phyloP scores from a whole-genome alignment of 1,284 basidiomycete genomes.

The Papiliotrema flavescens region DNA sequence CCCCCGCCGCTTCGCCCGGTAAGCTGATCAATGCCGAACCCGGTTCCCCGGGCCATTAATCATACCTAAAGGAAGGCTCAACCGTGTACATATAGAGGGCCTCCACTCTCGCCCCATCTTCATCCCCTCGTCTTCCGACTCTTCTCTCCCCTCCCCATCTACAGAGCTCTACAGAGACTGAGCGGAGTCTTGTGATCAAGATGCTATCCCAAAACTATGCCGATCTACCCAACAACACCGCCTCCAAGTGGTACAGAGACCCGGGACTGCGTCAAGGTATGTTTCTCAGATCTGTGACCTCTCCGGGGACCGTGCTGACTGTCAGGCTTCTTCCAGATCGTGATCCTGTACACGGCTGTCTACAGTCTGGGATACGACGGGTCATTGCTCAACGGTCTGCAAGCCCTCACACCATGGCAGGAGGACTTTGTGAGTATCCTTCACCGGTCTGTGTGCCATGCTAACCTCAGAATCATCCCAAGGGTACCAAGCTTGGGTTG shows the following conservation, averaged over 20 bases:
- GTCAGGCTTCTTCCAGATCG: conserved; percentile 12
- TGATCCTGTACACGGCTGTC: conserved; percentile 16
- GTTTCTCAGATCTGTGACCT: neutral
- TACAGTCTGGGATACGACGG: conserved; percentile 20
- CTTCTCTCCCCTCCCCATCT: too few relatives aligned
- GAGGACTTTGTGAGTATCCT: conserved; percentile 11
- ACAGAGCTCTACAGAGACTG: too few relatives aligned
- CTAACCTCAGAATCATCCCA: neutral
- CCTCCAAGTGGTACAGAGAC: conserved; percentile 15
- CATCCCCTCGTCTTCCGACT: neutral
- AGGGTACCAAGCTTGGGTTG: conserved; percentile 9
- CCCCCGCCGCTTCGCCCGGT: too few relatives aligned
- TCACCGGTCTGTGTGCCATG: neutral
- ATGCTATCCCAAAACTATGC: neutral
- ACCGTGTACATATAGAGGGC: too few relatives aligned
- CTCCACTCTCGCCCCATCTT: neutral
- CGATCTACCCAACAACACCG: conserved; percentile 11
- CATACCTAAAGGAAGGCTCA: too few relatives aligned
- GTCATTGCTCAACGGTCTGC: conserved; percentile 21
- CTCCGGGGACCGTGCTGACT: too few relatives aligned
- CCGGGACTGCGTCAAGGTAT: conserved; percentile 5
- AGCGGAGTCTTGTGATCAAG: neutral
- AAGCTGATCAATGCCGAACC: too few relatives aligned
- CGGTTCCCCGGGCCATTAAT: too few relatives aligned
- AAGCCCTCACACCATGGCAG: conserved; percentile 21